Evolutionary conservation across 305 asterid species (phyloP).

Genomic region (Fraxinus paxiana): DNA sequence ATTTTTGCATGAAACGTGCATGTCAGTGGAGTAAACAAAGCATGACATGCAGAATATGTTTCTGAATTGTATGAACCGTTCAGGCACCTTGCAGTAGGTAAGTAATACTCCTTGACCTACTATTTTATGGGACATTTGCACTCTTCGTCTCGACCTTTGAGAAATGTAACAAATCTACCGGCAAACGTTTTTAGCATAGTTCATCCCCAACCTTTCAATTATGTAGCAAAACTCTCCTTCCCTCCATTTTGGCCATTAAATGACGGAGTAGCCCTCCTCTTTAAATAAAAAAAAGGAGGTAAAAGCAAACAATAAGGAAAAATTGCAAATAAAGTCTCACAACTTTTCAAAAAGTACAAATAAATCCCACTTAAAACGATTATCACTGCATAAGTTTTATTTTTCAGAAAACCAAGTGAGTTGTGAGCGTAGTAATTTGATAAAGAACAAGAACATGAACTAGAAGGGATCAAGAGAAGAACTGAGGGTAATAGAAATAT

Average conservation of each 20-base stretch:
- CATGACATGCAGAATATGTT: neutral
- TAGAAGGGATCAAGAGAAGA: neutral
- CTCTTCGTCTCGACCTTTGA: neutral
- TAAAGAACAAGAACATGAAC: neutral
- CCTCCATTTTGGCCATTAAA: neutral
- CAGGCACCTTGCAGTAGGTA: constrained; percentile 12
- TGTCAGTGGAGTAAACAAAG: constrained; percentile 15
- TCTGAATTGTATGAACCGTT: neutral
- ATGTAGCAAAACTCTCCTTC: neutral
- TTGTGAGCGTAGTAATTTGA: neutral
- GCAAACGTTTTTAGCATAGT: too few relatives aligned
- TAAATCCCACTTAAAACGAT: neutral
- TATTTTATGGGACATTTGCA: neutral
- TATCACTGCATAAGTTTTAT: neutral
- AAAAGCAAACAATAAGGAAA: neutral
- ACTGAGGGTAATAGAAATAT: neutral
- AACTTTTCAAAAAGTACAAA: neutral
- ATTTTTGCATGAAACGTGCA: constrained; percentile 50
- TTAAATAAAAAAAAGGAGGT: neutral
- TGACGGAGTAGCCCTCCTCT: neutral
- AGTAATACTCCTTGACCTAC: constrained; percentile 7
- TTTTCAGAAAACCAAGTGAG: neutral
- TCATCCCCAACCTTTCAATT: neutral
- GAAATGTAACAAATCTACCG: too few relatives aligned
- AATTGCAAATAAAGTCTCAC: neutral